Evolutionary conservation across 2,329 filamentous ascomycete genomes (phyloP), one percentile per base, ranked within the genome.

Genomic region (Monilinia aucupariae): DNA sequence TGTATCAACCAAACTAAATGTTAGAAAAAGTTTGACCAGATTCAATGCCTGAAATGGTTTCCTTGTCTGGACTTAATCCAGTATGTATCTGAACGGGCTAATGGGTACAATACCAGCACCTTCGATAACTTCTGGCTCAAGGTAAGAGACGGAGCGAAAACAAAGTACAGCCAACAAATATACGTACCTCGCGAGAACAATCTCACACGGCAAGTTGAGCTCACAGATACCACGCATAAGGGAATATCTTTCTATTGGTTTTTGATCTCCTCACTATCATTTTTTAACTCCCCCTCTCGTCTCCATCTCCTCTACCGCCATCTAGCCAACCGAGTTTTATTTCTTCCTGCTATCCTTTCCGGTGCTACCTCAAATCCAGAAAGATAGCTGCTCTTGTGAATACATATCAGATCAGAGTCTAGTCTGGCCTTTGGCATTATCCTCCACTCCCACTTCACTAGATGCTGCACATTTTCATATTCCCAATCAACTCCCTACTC

Each of bases 381-480:
- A 53, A 47, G 49, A 15, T 13, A 45, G 25, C 39, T 39, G n/a
- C 20, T 25, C n/a, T 25, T 47, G 30, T 53, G 37, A 30, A 53
- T 61, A 43, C 25, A 53, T 15, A 47, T 53, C 27, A 34, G 30
- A 53, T 53, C 4, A 17, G n/a, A 47, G 32, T 37, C n/a, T 25
- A 20, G 34, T 47, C 49, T 27, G 12, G 22, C 17, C 7, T n/a
- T 51, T 51, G 58, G 51, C 59, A 61, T 61, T 54, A 61, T 53
- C 27, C 59, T 53, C 49, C 37, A 22, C 59, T 15, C 3, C 25
- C 20, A 25, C 48, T 17, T 8, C 27, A 25, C 48, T 25, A 17
- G 27, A 17, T 50, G 32, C 45, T 30, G 20, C 25, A 15, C 56
- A 15, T 39, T 32, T 39, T 12, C 22, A 5, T 27, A 27, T 45